These are phyloP conservation scores for Teunomyces aglyptinius DNA, from an alignment of 805 yeast species.

Conservation along the genomic window DNA sequence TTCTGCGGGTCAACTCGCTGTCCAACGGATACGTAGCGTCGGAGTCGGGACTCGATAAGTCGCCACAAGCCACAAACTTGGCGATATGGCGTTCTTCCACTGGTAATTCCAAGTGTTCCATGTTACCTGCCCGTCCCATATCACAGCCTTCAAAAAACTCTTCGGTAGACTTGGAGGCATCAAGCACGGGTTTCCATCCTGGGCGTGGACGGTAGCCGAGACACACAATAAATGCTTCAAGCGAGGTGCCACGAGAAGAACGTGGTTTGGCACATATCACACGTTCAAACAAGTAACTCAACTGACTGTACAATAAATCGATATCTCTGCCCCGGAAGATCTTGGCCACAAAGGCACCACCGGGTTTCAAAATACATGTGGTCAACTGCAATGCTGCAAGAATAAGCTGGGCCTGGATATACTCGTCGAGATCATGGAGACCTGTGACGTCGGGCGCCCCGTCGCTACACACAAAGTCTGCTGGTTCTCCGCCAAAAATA, in stretches of 20 bases:
- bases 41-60: constrained; percentile 80
- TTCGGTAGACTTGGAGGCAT: constrained; percentile 62
- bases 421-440: constrained; percentile 92
- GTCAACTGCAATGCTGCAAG: constrained; percentile 90
- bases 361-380: constrained; percentile 81
- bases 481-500: constrained; percentile 86
- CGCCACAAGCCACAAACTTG: constrained; percentile 96
- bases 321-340: constrained; percentile 96
- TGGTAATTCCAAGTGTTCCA: constrained; percentile 48
- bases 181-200: constrained; percentile 76
- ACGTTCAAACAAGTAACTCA: constrained; percentile 78
- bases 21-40: constrained; percentile 87
- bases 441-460: constrained; percentile 99
- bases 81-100: constrained; percentile 75
- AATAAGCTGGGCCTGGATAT: constrained; percentile 91
- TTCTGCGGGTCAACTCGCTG: constrained; percentile 23
- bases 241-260: constrained; percentile 89
- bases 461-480: constrained; percentile 94
- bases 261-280: constrained; percentile 97
- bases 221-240: constrained; percentile 94
- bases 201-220: constrained; percentile 78
- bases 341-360: constrained; percentile 94
- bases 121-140: constrained; percentile 53
- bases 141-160: constrained; percentile 70
- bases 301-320: constrained; percentile 88